A percentile compares a stretch with the other conserved stretches of the same genome.
These are phyloP conservation scores for Casaregolazyma suthepensis DNA, from an alignment of 1,139 yeast species.

Conservation along the genomic window DNA sequence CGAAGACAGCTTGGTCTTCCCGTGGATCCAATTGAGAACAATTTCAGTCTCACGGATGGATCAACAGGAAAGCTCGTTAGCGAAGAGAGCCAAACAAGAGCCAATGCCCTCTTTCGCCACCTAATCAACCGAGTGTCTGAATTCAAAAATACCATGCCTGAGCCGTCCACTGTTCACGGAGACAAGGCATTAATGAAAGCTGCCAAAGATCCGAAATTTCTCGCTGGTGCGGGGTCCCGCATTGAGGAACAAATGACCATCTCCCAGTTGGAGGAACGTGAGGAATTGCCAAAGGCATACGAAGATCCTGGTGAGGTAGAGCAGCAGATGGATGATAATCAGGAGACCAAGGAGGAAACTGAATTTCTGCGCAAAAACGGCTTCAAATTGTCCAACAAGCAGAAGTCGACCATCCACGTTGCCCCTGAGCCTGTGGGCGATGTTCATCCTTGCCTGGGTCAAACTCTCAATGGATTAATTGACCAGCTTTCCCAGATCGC, in stretches of 20 bases:
- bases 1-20: slow-evolving; percentile 39
- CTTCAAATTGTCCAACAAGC: slow-evolving; percentile 19
- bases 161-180: slow-evolving; percentile 34
- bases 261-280: slow-evolving; percentile 33
- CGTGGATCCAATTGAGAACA: slow-evolving; percentile 32
- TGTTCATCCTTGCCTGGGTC: slow-evolving; percentile 34
- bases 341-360: slow-evolving; percentile 26
- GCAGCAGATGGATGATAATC: slow-evolving; percentile 19
- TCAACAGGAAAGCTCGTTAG: slow-evolving; percentile 28
- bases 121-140: slow-evolving; percentile 34
- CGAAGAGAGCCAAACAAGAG: slow-evolving; percentile 29
- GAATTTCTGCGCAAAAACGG: slow-evolving; percentile 31
- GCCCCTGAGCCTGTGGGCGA: slow-evolving; percentile 35
- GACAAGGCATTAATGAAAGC: slow-evolving; percentile 34
- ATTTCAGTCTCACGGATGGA: slow-evolving; percentile 31
- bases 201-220: slow-evolving; percentile 31
- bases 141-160: slow-evolving; percentile 31
- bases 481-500: slow-evolving; percentile 30
- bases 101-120: slow-evolving; percentile 33
- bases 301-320: slow-evolving; percentile 28
- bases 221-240: slow-evolving; percentile 21
- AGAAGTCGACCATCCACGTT: slow-evolving; percentile 25
- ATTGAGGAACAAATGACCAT: slow-evolving; percentile 25
- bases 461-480: slow-evolving; percentile 33
- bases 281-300: slow-evolving; percentile 28